Evolutionary conservation across 164 flowering plant genomes (phyloP), one percentile per base, ranked within the genome.

Genomic region (Paratinospora sagittata): DNA sequence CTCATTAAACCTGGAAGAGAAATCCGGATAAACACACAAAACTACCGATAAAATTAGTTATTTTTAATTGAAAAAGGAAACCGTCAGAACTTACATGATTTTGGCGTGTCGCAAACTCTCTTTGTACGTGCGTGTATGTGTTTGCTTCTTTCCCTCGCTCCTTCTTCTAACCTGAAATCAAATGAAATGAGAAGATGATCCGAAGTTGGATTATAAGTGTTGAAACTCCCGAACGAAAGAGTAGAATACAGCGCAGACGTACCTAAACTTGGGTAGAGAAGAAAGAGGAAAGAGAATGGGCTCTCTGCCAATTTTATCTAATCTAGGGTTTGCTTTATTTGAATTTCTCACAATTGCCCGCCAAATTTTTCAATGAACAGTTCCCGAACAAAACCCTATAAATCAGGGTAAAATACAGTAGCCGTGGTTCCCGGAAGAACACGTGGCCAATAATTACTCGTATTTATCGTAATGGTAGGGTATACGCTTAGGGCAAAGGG

Each of bases 311-410:
- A 55, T 4, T 8, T 2, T 21, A n/a, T 21, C 21, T 55, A 47
- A 23, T 55, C 80, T 84, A 84, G 84, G 85, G 84, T 79, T 80
- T 73, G 74, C 45, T 73, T 68, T 73, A 75, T 82, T 84, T 82
- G 84, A 84, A 82, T 68, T 78, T 72, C 69, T 57, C 47, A 26
- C 6, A n/a, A 47, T 66, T 73, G 81, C 87, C 85, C 85, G 87
- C 87, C 85, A 82, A 82, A 82, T 64, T 75, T 78, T 70, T n/a
- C 64, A 33, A 65, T 26, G 67, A 67, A 67, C 72, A 63, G 75
- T 45, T 27, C 24, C 52, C 5, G 49, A 69, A 49, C 62, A 63
- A 60, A 65, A 72, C 47, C 68, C 61, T 62, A 49, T 17, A 55
- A 55, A 52, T n/a, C 21, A 55, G 61, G 3, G 61, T 21, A 16